phyloP scores from a whole-genome alignment of 164 flowering plant genomes.

The Magnolia sinica region DNA sequence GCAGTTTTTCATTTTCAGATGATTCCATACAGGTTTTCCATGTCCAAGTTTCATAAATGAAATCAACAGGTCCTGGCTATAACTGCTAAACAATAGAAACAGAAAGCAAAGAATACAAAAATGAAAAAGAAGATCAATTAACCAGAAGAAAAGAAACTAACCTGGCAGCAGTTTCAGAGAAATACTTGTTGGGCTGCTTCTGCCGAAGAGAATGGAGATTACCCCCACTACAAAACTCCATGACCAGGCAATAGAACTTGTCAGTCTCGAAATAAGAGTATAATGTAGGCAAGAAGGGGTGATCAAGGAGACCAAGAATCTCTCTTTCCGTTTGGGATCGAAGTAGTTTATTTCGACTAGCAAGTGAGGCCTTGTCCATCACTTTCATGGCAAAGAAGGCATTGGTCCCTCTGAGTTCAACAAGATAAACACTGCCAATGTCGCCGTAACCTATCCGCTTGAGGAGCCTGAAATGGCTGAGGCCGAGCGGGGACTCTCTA shows the following conservation, averaged over 20 bases:
- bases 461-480: conserved; percentile 61
- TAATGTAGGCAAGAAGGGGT: conserved; percentile 76
- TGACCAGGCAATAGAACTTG: conserved; percentile 72
- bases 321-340: conserved; percentile 76
- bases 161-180: conserved; percentile 75
- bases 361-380: conserved; percentile 76
- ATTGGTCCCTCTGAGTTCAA: conserved; percentile 58
- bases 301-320: conserved; percentile 72
- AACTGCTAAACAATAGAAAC: background rate
- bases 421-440: conserved; percentile 76
- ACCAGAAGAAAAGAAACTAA: conserved; percentile 3
- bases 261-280: conserved; percentile 75
- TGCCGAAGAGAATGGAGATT: conserved; percentile 76
- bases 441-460: conserved; percentile 85
- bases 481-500: conserved; percentile 45
- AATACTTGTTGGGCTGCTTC: conserved; percentile 70
- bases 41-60: background rate
- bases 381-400: conserved; percentile 74
- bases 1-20: no score
- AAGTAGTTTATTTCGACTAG: conserved; percentile 61
- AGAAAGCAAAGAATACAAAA: background rate
- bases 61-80: background rate
- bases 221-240: conserved; percentile 87
- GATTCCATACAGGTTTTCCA: background rate
- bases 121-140: background rate